These are phyloP conservation scores for Spathaspora boniae DNA, from an alignment of 805 yeast species.

Conservation along the genomic window DNA sequence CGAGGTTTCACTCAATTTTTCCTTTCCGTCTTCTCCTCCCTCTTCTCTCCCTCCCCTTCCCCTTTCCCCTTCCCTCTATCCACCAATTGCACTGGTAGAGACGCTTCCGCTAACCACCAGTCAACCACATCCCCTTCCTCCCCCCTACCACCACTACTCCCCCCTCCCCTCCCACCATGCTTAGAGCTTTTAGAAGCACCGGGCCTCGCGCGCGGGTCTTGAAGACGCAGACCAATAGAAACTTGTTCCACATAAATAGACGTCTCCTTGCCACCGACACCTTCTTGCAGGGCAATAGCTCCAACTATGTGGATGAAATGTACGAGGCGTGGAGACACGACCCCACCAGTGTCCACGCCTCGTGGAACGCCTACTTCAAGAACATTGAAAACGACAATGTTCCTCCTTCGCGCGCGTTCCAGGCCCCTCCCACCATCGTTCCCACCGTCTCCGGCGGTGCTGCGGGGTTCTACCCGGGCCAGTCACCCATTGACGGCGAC, in stretches of 20 bases:
- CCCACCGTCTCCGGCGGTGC: conserved; percentile 80
- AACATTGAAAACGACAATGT: conserved; percentile 72
- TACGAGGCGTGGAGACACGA: conserved; percentile 90
- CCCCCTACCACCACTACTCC: not conserved
- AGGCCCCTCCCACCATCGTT: conserved; percentile 87
- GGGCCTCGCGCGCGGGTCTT: conserved; percentile 32
- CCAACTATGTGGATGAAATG: conserved; percentile 96
- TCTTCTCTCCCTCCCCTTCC: conserved; percentile 2
- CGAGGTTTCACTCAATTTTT: conserved; percentile 1
- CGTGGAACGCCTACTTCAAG: conserved; percentile 96
- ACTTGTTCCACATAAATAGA: conserved; percentile 3
- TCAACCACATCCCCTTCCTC: not conserved
- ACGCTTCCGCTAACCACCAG: conserved; percentile 3
- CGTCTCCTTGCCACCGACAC: conserved; percentile 54
- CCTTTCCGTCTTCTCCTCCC: not conserved
- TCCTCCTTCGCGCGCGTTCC: conserved; percentile 73
- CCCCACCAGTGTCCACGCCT: conserved; percentile 86
- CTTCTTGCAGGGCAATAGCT: conserved; percentile 79
- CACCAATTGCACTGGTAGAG: conserved; percentile 8
- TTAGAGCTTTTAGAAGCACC: conserved; percentile 40
- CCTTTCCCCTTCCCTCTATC: conserved; percentile 1
- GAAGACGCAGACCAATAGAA: conserved; percentile 18
- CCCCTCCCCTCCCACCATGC: conserved; percentile 23
- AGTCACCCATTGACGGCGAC: conserved; percentile 50
- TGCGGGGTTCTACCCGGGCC: conserved; percentile 59